phyloP scores from a whole-genome alignment of 768 basidiomycete species.

The Porphyrellus cyaneotinctus region DNA sequence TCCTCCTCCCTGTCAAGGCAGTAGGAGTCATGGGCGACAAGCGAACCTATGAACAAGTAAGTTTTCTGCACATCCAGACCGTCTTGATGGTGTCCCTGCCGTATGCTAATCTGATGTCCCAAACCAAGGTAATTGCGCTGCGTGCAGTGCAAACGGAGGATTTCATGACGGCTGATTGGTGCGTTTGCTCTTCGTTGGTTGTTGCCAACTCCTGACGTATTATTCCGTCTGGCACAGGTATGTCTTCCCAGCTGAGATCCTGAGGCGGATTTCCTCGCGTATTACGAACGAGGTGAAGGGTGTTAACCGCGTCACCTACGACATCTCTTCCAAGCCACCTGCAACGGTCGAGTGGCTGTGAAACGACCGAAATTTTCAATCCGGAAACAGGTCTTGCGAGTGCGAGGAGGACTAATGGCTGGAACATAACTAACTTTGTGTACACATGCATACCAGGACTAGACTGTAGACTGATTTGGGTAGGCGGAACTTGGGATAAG shows the following conservation, averaged over 20 bases:
- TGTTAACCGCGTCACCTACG: conserved; percentile 94
- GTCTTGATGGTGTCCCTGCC: too few relatives aligned
- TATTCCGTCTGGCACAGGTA: conserved; percentile 53
- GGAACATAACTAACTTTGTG: not conserved
- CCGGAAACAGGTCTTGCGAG: too few relatives aligned
- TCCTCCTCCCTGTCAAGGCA: conserved; percentile 90
- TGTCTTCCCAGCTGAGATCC: conserved; percentile 88
- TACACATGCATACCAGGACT: not conserved
- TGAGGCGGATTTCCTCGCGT: conserved; percentile 88
- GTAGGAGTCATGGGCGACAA: conserved; percentile 98
- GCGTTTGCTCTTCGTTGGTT: conserved; percentile 18
- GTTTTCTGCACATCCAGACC: too few relatives aligned
- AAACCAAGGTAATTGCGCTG: conserved; percentile 76
- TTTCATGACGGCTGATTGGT: conserved; percentile 99
- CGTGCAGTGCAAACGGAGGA: conserved; percentile 97
- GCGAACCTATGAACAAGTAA: conserved; percentile 90
- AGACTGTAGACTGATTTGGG: not conserved
- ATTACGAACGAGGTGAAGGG: conserved; percentile 98
- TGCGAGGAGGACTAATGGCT: not conserved
- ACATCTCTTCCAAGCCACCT: conserved; percentile 96
- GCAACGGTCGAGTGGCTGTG: conserved; percentile 54
- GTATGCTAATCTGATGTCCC: conserved; percentile 1
- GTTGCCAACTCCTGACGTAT: not conserved
- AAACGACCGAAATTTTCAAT: not conserved
- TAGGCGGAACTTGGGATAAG: not conserved